phyloP scores from a whole-genome alignment of 1,284 basidiomycete species.

The Tylopilus orsonianus region DNA sequence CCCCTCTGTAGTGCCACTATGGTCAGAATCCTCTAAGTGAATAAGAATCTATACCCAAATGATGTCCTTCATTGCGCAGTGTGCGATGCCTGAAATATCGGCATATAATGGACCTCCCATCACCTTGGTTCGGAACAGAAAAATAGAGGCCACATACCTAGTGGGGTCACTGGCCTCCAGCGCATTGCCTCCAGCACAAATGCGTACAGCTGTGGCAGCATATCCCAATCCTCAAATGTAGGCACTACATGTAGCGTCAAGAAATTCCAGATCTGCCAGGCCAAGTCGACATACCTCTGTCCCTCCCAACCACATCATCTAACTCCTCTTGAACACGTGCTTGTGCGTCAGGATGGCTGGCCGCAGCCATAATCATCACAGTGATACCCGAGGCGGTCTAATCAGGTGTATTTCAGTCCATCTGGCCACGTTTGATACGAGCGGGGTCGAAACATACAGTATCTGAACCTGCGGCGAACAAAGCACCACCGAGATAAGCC shows the following conservation, averaged over 20 bases:
- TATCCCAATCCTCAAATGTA: conserved; percentile 47
- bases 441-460: conserved; percentile 47
- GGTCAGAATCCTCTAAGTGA: no score
- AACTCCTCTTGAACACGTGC: conserved; percentile 61
- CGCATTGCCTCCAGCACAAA: conserved; percentile 61
- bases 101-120: no score
- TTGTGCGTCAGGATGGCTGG: conserved; percentile 56
- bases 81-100: conserved; percentile 42
- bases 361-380: conserved; percentile 62
- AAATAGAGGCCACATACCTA: conserved; percentile 28
- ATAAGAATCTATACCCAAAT: no score
- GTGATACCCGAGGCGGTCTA: conserved; percentile 58
- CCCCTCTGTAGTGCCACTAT: conserved; percentile 40
- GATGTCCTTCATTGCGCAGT: conserved; percentile 59
- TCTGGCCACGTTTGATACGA: no score
- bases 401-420: background rate
- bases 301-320: conserved; percentile 52
- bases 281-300: conserved; percentile 39
- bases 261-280: no score
- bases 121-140: no score
- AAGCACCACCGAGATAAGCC: conserved; percentile 58
- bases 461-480: conserved; percentile 63
- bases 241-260: conserved; percentile 38
- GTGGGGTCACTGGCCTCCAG: conserved; percentile 60
- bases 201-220: conserved; percentile 54